A percentile compares a stretch with the other conserved stretches of the same genome.
phyloP scores from a whole-genome alignment of 192 early-diverging fungal species.

The Coemansia sp. region DNA sequence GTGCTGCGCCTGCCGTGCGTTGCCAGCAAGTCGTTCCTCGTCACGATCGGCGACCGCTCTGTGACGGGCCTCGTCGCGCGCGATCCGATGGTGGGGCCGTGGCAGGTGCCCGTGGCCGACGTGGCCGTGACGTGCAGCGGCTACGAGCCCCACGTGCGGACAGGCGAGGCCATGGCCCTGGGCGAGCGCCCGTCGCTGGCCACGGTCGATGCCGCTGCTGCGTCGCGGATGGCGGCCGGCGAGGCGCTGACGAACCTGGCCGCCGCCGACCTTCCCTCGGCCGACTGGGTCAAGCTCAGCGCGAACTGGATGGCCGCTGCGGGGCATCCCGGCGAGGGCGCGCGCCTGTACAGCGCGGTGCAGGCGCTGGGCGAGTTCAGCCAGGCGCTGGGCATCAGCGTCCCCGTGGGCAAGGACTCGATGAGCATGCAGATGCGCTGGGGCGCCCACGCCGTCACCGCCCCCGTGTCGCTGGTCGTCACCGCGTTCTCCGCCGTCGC shows the following conservation, averaged over 20 bases:
- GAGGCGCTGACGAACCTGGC: conserved; percentile 92
- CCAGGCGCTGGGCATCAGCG: conserved; percentile 86
- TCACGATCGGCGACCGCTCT: conserved; percentile 97
- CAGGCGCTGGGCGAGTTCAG: conserved; percentile 93
- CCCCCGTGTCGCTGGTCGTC: conserved; percentile 90
- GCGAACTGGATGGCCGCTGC: conserved; percentile 99
- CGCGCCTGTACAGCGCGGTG: conserved; percentile 90
- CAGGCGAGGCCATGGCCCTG: conserved; percentile 97
- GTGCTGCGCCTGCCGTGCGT: conserved; percentile 87
- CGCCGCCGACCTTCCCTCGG: conserved; percentile 77
- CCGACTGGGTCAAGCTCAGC: conserved; percentile 78
- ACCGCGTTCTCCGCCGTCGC: conserved; percentile 91
- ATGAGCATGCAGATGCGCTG: conserved; percentile 99
- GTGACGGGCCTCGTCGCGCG: conserved; percentile 93
- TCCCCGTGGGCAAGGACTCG: conserved; percentile 99
- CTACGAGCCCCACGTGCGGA: conserved; percentile 58
- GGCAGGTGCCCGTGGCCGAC: conserved; percentile 99
- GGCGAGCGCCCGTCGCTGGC: conserved; percentile 94
- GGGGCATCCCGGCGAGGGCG: conserved; percentile 87
- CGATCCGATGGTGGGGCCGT: conserved; percentile 98
- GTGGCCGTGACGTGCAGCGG: conserved; percentile 86
- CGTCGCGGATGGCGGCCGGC: conserved; percentile 96
- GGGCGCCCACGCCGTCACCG: conserved; percentile 69
- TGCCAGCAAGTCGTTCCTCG: conserved; percentile 92
- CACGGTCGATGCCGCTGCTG: conserved; percentile 80